Evolutionary conservation across 2,329 filamentous ascomycete genomes (phyloP), one percentile per base, ranked within the genome.

Genomic region (Ophiobolus disseminans): DNA sequence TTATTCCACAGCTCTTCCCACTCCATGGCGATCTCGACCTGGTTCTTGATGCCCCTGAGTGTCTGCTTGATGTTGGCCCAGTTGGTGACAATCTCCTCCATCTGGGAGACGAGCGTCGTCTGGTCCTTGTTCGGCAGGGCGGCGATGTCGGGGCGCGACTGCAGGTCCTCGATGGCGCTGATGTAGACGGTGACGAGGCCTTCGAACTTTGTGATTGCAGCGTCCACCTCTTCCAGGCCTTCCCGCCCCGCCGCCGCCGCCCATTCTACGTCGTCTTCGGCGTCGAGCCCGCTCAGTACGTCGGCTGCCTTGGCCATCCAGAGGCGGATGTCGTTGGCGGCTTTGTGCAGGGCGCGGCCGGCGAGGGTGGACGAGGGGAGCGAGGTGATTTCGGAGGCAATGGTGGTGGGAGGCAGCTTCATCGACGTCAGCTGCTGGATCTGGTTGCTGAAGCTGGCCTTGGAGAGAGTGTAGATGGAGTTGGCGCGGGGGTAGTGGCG

Each of bases 181-280:
- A 97, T 89, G 68, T 97, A 99, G 57, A 96, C 90, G 62, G 92
- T 90, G 67, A 97, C 91, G 46, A 99, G 80, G 41, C 87, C 85
- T 68, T 96, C 91, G 64, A 97, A 99, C 40, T 89, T 86, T 28
- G 82, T 78, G 52, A 97, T 93, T 17, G 93, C 84, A 41, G 78
- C 78, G 55, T 87, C 83, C 3, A 86, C 83, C 45, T 85, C 83
- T 40, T 86, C 86, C 26, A 93, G 78, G 2, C 90, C 90, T 72
- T 93, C 89, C 53, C 88, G 81, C 2, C 94, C 94, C 42, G 91
- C 94, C 1, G 92, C 93, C 2, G 94, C 84, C 7, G 85, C 92
- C 94, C 94, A 99, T 73, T 97, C 93, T 13, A 97, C 91, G 68
- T 99, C 94, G 71, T 97, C 94, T 55, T 97, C 93, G 43, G 92